Evolutionary conservation across 495 filamentous ascomycete species (phyloP), one percentile per base, ranked within the genome.

Genomic region (Xylaria scruposa): DNA sequence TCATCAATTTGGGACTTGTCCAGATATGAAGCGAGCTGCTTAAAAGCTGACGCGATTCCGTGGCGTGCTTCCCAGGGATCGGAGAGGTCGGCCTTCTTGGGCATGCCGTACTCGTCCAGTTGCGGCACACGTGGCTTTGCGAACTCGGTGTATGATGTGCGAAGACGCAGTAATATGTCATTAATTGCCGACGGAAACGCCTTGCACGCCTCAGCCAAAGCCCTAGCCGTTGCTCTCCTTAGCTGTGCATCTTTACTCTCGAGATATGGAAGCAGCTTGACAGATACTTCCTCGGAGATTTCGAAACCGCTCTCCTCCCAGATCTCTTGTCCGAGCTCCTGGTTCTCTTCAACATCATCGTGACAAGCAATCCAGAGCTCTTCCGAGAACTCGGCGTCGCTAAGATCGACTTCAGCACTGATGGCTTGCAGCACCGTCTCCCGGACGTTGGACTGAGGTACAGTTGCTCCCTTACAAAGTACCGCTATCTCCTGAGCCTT

Each of bases 361-460:
- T 98, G 94, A 79, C 89, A 95, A 65, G 90, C 91, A 29, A 99
- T 85, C 95, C 95, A 98, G 15, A 98, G 92, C 74, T 98, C 93
- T 70, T 94, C 92, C 10, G 90, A 95, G 77, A 94, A 95, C 40
- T 90, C 88, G 33, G 92, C 83, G 64, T 97, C 93, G 61, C 90
- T 94, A 84, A 99, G 85, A 75, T 98, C 95, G 49, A 98, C 90
- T 76, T 98, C 94, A 29, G 93, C 89, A 73, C 93, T 91, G 77
- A 98, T 95, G 10, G 92, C 91, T 78, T 98, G 94, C n/a, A 99
- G 83, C 0, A 94, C 90, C 15, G 95, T 90, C n/a, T 91, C 92
- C 62, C 96, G 87, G 31, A 99, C 94, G 62, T 91, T 87, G 2
- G 88, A 82, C 72, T 98, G 91, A 0, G 92, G 83, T 15, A 95